Evolutionary conservation across 2,329 filamentous ascomycete species (phyloP).

Genomic region (Microascus cirrosus): DNA sequence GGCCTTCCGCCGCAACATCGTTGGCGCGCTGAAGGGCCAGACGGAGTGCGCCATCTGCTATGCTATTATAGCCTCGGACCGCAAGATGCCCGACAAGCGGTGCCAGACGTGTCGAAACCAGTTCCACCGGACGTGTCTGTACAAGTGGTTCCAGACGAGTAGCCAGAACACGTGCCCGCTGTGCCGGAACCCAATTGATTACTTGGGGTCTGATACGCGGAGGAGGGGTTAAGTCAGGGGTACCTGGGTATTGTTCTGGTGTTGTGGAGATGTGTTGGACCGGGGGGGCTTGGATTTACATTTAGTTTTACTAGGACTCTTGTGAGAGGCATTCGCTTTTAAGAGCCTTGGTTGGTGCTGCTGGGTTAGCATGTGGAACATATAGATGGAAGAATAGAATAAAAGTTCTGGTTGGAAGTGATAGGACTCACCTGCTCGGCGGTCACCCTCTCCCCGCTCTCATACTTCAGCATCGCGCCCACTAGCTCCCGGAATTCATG

Average conservation of each 20-base stretch:
- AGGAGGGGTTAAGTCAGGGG: background rate
- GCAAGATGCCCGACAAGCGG: conserved; percentile 81
- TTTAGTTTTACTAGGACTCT: background rate
- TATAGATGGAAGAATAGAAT: background rate
- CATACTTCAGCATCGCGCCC: conserved; percentile 57
- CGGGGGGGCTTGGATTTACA: background rate
- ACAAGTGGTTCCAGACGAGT: conserved; percentile 94
- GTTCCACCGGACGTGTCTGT: conserved; percentile 84
- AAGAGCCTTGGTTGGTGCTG: background rate
- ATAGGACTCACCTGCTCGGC: conserved; percentile 36
- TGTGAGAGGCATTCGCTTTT: background rate
- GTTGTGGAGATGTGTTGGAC: background rate
- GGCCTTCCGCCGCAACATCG: conserved; percentile 78
- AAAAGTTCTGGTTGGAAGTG: background rate
- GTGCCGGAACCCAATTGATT: conserved; percentile 78
- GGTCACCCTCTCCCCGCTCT: conserved; percentile 51
- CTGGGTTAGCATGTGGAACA: background rate
- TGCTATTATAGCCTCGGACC: conserved; percentile 80
- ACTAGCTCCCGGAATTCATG: conserved; percentile 54
- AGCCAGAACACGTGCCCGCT: conserved; percentile 86
- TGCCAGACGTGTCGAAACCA: conserved; percentile 89
- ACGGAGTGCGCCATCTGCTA: conserved; percentile 96
- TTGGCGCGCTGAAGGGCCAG: conserved; percentile 82
- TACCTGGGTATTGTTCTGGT: background rate
- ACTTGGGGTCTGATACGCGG: conserved; percentile 28